phyloP scores from a whole-genome alignment of 23 red algal species.

The Gracilariopsis chorda region DNA sequence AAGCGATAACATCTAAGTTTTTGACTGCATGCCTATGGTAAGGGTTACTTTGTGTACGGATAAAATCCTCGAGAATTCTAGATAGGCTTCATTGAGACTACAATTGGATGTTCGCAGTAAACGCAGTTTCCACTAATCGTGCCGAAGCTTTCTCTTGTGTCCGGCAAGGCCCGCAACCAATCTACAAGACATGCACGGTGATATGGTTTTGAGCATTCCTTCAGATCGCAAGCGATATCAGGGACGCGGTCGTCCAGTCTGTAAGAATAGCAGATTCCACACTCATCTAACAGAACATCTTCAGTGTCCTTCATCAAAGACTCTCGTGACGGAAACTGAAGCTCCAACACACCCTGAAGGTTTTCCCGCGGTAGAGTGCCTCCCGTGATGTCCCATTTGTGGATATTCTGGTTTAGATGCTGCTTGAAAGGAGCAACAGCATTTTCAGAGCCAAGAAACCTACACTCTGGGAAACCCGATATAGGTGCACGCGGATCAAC shows the following conservation, averaged over 20 bases:
- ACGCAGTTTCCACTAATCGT: slow-evolving; percentile 63
- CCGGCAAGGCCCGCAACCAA: slow-evolving; percentile 67
- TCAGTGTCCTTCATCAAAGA: neutral
- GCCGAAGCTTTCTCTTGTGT: slow-evolving; percentile 58
- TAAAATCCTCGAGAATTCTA: neutral
- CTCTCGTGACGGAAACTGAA: slow-evolving; percentile 29
- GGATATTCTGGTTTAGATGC: slow-evolving; percentile 52
- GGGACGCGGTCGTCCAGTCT: slow-evolving; percentile 56
- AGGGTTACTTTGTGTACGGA: neutral
- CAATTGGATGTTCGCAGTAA: slow-evolving; percentile 45
- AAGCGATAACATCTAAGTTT: too few species aligned
- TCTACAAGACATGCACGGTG: slow-evolving; percentile 68
- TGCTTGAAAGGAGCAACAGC: slow-evolving; percentile 34
- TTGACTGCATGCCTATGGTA: too few species aligned
- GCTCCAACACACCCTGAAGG: slow-evolving; percentile 30
- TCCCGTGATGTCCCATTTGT: slow-evolving; percentile 53
- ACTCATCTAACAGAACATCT: slow-evolving; percentile 39
- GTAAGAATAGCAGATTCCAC: slow-evolving; percentile 73
- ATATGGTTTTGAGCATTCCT: slow-evolving; percentile 57
- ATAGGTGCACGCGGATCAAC: slow-evolving; percentile 39
- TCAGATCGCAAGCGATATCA: slow-evolving; percentile 57
- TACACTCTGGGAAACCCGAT: slow-evolving; percentile 16
- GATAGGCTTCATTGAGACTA: slow-evolving; percentile 3
- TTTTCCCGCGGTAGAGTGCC: slow-evolving; percentile 38
- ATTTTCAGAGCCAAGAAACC: slow-evolving; percentile 63